A percentile compares a stretch with the other conserved stretches of the same genome.
Conservation (phyloP, 1,284 basidiomycete genomes). For the Tranzscheliella williamsii region DNA sequence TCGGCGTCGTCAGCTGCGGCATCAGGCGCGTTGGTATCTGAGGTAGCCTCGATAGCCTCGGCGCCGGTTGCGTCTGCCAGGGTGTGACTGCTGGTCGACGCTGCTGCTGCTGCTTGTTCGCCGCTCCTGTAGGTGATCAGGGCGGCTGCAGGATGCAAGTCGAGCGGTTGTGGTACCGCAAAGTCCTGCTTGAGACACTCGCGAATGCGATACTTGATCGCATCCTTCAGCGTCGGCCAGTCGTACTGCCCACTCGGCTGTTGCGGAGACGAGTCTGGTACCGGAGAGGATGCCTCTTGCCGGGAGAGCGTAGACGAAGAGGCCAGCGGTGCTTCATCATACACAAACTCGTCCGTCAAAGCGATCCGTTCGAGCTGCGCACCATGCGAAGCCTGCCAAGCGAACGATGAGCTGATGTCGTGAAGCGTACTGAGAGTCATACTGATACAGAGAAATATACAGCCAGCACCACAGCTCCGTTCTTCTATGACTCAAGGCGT, state of each 20-base stretch:
- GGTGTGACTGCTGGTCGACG: not conserved
- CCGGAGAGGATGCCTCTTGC: no score
- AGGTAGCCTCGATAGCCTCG: no score
- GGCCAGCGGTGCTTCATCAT: constrained; percentile 6
- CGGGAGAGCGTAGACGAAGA: constrained; percentile 3
- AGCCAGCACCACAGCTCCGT: no score
- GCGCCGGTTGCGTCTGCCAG: no score
- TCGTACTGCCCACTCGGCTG: constrained; percentile 5
- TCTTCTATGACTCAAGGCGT: no score
- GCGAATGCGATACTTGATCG: constrained; percentile 25
- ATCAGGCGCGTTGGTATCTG: no score
- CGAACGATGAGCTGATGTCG: constrained; percentile 1
- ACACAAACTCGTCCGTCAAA: constrained; percentile 20
- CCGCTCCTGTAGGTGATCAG: constrained; percentile 5
- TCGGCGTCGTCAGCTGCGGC: no score
- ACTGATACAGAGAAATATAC: no score
- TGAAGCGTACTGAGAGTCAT: constrained; percentile 14
- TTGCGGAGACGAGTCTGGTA: not conserved
- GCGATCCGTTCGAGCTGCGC: constrained; percentile 23
- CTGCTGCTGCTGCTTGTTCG: not conserved
- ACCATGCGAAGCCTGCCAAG: constrained; percentile 2
- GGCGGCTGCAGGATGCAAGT: constrained; percentile 11
- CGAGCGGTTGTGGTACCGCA: not conserved
- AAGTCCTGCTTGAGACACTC: constrained; percentile 9
- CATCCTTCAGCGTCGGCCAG: constrained; percentile 29